phyloP scores from a whole-genome alignment of 2,329 filamentous ascomycete genomes.

The Atkinsonella texensis region DNA sequence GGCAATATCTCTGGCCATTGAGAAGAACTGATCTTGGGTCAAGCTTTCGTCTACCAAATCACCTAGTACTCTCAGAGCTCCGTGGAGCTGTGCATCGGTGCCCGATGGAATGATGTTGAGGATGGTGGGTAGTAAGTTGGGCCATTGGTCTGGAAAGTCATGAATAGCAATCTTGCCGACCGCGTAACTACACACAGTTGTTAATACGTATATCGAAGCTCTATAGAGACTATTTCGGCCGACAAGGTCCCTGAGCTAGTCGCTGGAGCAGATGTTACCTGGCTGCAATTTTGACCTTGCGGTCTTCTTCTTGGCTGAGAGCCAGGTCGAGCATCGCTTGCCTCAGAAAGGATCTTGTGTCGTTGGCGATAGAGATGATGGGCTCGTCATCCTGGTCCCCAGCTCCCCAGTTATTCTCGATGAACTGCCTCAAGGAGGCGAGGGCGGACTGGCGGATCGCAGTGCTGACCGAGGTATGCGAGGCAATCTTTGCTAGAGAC shows the following conservation, averaged over 20 bases:
- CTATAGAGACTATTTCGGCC: not conserved
- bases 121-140: slow-evolving; percentile 70
- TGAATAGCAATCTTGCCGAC: slow-evolving; percentile 89
- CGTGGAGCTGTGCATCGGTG: slow-evolving; percentile 71
- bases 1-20: slow-evolving; percentile 74
- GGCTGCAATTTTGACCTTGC: slow-evolving; percentile 80
- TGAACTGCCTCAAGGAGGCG: slow-evolving; percentile 68
- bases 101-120: slow-evolving; percentile 66
- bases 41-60: slow-evolving; percentile 90
- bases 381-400: slow-evolving; percentile 55
- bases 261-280: slow-evolving; percentile 40
- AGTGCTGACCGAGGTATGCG: slow-evolving; percentile 59
- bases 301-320: slow-evolving; percentile 59
- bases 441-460: slow-evolving; percentile 76
- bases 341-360: slow-evolving; percentile 62
- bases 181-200: slow-evolving; percentile 37
- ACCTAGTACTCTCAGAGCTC: slow-evolving; percentile 73
- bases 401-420: slow-evolving; percentile 73
- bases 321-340: slow-evolving; percentile 66
- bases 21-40: slow-evolving; percentile 91
- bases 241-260: not conserved
- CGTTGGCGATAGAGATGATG: slow-evolving; percentile 57
- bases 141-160: slow-evolving; percentile 94
- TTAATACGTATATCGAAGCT: not conserved
- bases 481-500: slow-evolving; percentile 69